phyloP scores from a whole-genome alignment of 106 monocot species.

The Iris macrosiphon region DNA sequence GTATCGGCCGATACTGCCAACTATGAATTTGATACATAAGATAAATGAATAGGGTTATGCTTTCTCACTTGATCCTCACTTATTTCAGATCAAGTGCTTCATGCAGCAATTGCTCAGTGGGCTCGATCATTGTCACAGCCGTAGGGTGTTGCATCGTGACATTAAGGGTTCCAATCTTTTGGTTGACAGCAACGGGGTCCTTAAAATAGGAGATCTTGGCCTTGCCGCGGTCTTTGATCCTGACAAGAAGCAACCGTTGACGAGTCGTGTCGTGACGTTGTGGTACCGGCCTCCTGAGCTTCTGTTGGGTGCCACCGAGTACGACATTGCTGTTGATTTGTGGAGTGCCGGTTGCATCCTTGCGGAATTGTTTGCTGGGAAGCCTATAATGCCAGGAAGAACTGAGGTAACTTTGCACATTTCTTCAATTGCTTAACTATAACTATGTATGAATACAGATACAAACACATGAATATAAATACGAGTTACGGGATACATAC shows the following conservation, averaged over 20 bases:
- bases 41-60: too few relatives aligned
- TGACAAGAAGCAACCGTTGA: conserved; percentile 42
- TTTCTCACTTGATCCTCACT: too few relatives aligned
- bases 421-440: conserved; percentile 6
- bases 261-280: conserved; percentile 78
- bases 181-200: conserved; percentile 54
- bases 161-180: conserved; percentile 91
- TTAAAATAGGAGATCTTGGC: conserved; percentile 84
- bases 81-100: conserved; percentile 64
- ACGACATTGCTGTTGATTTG: conserved; percentile 57
- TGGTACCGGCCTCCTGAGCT: conserved; percentile 94
- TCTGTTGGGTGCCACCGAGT: conserved; percentile 68
- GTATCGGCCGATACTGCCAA: too few relatives aligned
- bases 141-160: conserved; percentile 71
- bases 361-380: conserved; percentile 61
- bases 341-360: conserved; percentile 81
- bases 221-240: conserved; percentile 53
- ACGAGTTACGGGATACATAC: background rate
- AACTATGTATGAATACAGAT: too few relatives aligned
- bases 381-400: conserved; percentile 75
- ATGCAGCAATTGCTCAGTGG: conserved; percentile 75
- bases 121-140: conserved; percentile 72
- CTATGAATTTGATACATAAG: too few relatives aligned
- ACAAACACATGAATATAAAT: background rate
- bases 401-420: conserved; percentile 54